Evolutionary conservation across 345 rosid genomes (phyloP), one percentile per base, ranked within the genome.

Genomic region (Arabis alpina): DNA sequence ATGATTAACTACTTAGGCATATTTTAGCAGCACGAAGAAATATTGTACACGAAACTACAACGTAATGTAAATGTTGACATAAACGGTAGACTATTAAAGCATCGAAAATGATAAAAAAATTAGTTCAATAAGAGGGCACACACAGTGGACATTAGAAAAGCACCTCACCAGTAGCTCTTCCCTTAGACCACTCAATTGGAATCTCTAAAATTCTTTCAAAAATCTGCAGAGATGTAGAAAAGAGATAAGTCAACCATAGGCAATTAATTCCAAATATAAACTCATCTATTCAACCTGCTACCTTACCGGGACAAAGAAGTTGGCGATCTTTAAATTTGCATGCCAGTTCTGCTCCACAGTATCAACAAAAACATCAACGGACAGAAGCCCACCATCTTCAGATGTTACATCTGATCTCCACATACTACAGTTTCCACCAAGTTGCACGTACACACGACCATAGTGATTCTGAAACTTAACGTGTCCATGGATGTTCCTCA

Each of bases 101-200:
- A 6, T 1, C 15, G 10, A 48, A 50, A 51, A 47, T 39, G 44
- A 61, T 62, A 68, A 52, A 62, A 6, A 40, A 52, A 13, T 28
- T 19, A 40, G 19, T 68, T 40, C 5, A 51, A 8, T 51, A 41
- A 64, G 66, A 71, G 27, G 56, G 51, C 27, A 52, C 43, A 52
- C 37, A 42, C 47, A 71, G 16, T 49, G 73, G 66, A 70, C n/a
- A 87, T 81, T 76, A 89, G 97, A 84, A 64, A 91, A 86, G 91
- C 96, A 92, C 98, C 96, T 93, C 98, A 89, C 98, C 98, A 64
- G 91, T 84, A 76, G 94, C 98, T 86, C 97, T 93, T 76, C 98
- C 98, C 77, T 87, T 86, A 15, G 82, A 85, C 97, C 97, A 93
- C 25, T 77, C 72, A 72, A 91, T 86, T 56, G 97, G 97, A 68